phyloP scores from a whole-genome alignment of 306 rosid genomes.

The Ochetophila trinervis region DNA sequence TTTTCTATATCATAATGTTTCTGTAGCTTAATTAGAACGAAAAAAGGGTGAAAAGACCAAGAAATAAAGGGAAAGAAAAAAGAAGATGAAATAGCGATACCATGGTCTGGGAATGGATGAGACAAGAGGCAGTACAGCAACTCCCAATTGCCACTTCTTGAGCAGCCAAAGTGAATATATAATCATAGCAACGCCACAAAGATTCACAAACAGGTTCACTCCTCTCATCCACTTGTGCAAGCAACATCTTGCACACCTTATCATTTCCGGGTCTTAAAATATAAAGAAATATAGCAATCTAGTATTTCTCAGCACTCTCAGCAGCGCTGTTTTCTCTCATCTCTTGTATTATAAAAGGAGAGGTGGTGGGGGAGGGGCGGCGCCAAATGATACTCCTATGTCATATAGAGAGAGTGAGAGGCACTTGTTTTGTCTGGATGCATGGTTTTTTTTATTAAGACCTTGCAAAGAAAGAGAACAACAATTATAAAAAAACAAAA shows the following conservation, averaged over 20 bases:
- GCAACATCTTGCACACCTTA: slow-evolving; percentile 26
- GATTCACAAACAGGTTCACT: slow-evolving; percentile 21
- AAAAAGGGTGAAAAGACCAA: background rate
- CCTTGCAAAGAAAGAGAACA: too few relatives aligned
- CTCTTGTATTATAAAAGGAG: too few relatives aligned
- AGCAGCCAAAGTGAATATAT: slow-evolving; percentile 53
- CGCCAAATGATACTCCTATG: too few relatives aligned
- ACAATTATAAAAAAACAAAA: too few relatives aligned
- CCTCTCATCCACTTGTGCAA: slow-evolving; percentile 29
- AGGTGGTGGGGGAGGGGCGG: too few relatives aligned
- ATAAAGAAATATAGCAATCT: background rate
- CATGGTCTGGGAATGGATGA: slow-evolving; percentile 27
- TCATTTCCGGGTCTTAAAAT: slow-evolving; percentile 24
- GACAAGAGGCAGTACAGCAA: slow-evolving; percentile 21
- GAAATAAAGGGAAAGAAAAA: background rate
- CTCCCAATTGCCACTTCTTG: slow-evolving; percentile 41
- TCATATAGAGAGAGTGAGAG: too few relatives aligned
- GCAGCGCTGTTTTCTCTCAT: too few relatives aligned
- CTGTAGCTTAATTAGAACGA: too few relatives aligned
- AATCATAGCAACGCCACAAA: slow-evolving; percentile 43
- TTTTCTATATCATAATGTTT: too few relatives aligned
- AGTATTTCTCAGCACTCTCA: too few relatives aligned
- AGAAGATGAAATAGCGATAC: slow-evolving; percentile 20
- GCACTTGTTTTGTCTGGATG: too few relatives aligned
- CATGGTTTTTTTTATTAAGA: too few relatives aligned